A percentile compares a stretch with the other conserved stretches of the same genome.
Conservation (phyloP, 1,139 yeast genomes). For the Tardiomyces depauwii region DNA sequence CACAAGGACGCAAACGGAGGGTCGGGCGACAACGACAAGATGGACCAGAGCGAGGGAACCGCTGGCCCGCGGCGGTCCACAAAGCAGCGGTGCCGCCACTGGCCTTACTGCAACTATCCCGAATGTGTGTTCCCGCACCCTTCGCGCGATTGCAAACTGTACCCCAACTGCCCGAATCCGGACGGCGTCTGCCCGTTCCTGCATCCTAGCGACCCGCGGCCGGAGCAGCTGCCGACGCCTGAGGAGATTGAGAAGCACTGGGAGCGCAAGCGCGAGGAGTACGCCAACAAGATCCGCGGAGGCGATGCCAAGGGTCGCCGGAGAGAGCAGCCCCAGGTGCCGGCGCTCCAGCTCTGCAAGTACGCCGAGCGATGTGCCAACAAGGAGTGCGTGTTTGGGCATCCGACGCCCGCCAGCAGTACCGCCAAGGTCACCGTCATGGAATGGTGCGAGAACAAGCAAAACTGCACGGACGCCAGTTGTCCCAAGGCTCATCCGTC, state of each 20-base stretch:
- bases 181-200: constrained; percentile 35
- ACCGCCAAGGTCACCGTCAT: constrained; percentile 55
- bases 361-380: constrained; percentile 66
- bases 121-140: constrained; percentile 75
- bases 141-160: constrained; percentile 60
- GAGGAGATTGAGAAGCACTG: constrained; percentile 3
- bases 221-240: background rate
- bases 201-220: constrained; percentile 19
- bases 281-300: constrained; percentile 36
- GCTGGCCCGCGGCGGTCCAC: constrained; percentile 3
- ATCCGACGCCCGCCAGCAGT: constrained; percentile 78
- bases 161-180: constrained; percentile 60
- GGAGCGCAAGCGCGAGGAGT: constrained; percentile 27
- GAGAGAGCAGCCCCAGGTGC: constrained; percentile 3
- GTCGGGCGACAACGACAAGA: constrained; percentile 5
- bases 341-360: constrained; percentile 40
- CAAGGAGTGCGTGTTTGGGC: constrained; percentile 77
- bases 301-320: constrained; percentile 9
- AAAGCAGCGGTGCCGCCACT: constrained; percentile 49
- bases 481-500: constrained; percentile 81
- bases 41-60: constrained; percentile 7
- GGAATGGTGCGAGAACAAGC: constrained; percentile 71
- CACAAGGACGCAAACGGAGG: background rate
- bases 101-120: constrained; percentile 61
- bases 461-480: constrained; percentile 44